Evolutionary conservation across 192 early-diverging fungal genomes (phyloP).

Genomic region (Backusella liffmaniae): DNA sequence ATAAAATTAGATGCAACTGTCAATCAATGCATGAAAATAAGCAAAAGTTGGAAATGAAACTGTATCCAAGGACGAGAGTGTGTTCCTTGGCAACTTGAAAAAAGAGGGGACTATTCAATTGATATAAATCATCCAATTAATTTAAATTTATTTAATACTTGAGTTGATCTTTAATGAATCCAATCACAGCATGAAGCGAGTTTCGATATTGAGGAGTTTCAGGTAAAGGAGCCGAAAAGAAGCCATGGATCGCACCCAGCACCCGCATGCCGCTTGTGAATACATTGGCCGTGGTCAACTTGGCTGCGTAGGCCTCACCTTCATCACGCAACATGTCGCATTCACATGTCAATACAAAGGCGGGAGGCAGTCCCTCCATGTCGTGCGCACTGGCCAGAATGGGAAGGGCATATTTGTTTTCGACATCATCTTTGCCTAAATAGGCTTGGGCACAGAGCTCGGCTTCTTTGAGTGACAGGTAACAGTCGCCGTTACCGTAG

Average conservation of each 20-base stretch:
- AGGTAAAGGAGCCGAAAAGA: background rate
- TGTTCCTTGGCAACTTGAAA: no score
- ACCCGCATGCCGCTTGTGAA: conserved; percentile 24
- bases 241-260: conserved; percentile 14
- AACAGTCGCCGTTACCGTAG: conserved; percentile 6
- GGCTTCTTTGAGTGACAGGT: background rate
- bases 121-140: no score
- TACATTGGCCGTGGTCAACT: conserved; percentile 8
- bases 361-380: conserved; percentile 3
- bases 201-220: background rate
- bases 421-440: background rate
- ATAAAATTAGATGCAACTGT: no score
- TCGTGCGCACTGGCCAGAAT: background rate
- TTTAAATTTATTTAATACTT: background rate
- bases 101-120: background rate
- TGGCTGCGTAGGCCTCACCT: conserved; percentile 19
- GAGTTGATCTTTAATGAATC: background rate
- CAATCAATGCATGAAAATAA: no score
- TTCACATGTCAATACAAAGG: conserved; percentile 21
- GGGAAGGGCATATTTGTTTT: background rate
- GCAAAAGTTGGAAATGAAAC: background rate
- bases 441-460: background rate
- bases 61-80: no score
- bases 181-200: background rate
- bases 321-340: conserved; percentile 26